phyloP scores from a whole-genome alignment of 257 asterid genomes.

The Solanum microdontum region DNA sequence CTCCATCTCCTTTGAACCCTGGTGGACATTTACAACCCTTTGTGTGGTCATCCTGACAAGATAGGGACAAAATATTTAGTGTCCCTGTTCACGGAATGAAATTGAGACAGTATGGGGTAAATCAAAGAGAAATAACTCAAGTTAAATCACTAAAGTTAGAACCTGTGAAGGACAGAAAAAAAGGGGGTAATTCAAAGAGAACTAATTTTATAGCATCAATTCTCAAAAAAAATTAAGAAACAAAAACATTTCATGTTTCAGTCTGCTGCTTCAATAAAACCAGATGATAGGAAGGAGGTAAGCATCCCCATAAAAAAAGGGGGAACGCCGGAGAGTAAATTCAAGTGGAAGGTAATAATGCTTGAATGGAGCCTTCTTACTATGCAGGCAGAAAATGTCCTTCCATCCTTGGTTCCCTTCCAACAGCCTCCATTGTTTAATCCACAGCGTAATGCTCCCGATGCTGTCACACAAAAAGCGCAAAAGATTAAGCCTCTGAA shows the following conservation, averaged over 20 bases:
- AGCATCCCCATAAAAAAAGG: neutral
- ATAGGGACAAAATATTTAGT: neutral
- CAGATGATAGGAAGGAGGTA: neutral
- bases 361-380: conserved; percentile 38
- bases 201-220: neutral
- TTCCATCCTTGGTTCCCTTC: conserved; percentile 59
- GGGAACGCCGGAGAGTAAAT: neutral
- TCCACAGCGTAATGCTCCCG: conserved; percentile 82
- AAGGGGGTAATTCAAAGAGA: neutral
- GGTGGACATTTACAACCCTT: conserved; percentile 90
- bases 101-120: neutral
- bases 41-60: conserved; percentile 55
- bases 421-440: conserved; percentile 90
- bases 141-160: neutral
- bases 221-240: neutral
- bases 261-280: neutral
- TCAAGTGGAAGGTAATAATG: neutral
- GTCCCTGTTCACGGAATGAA: neutral
- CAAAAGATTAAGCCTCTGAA: neutral
- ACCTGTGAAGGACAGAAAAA: neutral
- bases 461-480: conserved; percentile 37
- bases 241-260: neutral
- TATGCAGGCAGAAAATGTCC: conserved; percentile 78
- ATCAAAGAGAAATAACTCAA: neutral
- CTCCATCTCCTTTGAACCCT: conserved; percentile 95